These are phyloP conservation scores for Gastrolobium villosum DNA, from an alignment of 306 rosid species.

Conservation along the genomic window DNA sequence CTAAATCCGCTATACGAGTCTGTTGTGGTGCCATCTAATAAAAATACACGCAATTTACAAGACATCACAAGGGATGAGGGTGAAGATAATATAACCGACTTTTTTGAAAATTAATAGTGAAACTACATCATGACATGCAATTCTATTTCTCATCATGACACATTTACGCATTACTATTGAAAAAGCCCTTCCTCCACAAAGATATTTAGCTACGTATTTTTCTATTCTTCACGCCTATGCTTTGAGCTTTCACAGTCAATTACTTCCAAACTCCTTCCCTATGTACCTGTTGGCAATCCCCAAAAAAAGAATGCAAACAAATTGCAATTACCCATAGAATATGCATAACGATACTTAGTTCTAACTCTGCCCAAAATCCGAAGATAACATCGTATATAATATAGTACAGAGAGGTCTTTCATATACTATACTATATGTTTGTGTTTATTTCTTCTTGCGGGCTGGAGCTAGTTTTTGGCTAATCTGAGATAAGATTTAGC, in stretches of 20 bases:
- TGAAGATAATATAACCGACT: neutral
- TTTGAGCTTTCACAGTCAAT: slow-evolving; percentile 18
- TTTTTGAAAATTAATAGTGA: neutral
- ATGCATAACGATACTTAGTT: neutral
- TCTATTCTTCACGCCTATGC: slow-evolving; percentile 30
- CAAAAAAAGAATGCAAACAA: neutral
- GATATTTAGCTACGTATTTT: slow-evolving; percentile 24
- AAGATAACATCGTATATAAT: slow-evolving; percentile 4
- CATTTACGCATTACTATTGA: slow-evolving; percentile 16
- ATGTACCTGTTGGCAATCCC: slow-evolving; percentile 49
- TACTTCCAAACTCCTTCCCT: slow-evolving; percentile 34
- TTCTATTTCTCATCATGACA: slow-evolving; percentile 40
- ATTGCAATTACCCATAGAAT: slow-evolving; percentile 7
- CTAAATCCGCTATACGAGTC: neutral
- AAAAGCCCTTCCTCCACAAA: slow-evolving; percentile 15
- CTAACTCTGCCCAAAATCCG: slow-evolving; percentile 6
- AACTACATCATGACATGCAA: slow-evolving; percentile 21
- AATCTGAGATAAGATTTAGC: slow-evolving; percentile 6
- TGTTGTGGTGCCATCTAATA: slow-evolving; percentile 15
- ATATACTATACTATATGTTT: neutral
- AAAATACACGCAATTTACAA: neutral
- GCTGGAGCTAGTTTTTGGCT: slow-evolving; percentile 11
- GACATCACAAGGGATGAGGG: neutral
- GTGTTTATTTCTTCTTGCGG: slow-evolving; percentile 3
- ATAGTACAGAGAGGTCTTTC: neutral